phyloP scores from a whole-genome alignment of 805 yeast species.

The Barnettozyma pratensis region DNA sequence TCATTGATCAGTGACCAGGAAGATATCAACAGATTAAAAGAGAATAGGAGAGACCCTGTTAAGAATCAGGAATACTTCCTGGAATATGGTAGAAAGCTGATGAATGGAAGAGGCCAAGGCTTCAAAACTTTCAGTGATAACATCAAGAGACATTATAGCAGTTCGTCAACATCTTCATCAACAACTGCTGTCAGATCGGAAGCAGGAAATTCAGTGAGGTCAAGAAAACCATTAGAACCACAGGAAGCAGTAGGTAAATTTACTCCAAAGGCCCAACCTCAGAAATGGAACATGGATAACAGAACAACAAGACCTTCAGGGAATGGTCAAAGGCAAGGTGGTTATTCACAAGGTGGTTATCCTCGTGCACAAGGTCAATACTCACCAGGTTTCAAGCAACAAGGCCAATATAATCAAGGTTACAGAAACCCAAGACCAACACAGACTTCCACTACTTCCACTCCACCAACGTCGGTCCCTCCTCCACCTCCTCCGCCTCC shows the following conservation, averaged over 20 bases:
- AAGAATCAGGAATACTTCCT: not conserved
- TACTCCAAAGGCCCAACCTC: not conserved
- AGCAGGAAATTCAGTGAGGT: not conserved
- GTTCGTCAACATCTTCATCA: not conserved
- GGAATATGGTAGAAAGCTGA: conserved; percentile 1
- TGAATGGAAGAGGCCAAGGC: not conserved
- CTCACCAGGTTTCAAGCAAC: not conserved
- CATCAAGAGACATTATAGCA: not conserved
- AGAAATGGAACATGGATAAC: conserved; percentile 7
- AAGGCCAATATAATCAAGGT: conserved; percentile 3
- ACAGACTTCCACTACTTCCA: not conserved
- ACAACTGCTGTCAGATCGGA: not conserved
- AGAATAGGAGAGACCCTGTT: not conserved
- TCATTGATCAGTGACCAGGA: not conserved
- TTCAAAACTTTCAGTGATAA: conserved; percentile 1
- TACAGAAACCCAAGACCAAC: not conserved
- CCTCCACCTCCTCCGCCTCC: conserved; percentile 14
- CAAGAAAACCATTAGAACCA: conserved; percentile 7
- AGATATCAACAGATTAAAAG: not conserved
- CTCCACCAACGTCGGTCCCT: conserved; percentile 4
- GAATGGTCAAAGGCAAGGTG: not conserved
- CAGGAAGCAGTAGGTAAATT: conserved; percentile 8
- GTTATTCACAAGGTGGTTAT: not conserved
- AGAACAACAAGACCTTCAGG: not conserved
- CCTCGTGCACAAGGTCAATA: not conserved